phyloP scores from a whole-genome alignment of 2,329 filamentous ascomycete species.

The Chaetomiaceae sp. region DNA sequence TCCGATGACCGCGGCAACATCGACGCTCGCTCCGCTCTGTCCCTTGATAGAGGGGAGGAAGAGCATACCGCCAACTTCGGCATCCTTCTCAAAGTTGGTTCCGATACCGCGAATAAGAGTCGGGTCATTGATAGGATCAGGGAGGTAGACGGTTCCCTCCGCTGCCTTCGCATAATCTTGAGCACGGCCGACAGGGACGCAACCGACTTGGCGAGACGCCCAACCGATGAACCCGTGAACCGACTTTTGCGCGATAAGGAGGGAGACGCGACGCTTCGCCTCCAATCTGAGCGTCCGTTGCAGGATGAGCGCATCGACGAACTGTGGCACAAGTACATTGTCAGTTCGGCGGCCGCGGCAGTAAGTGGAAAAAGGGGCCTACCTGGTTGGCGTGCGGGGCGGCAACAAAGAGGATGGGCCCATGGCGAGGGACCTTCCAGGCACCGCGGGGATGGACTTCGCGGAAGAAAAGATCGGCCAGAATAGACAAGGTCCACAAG shows the following conservation, averaged over 20 bases:
- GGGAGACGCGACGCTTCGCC: slow-evolving; percentile 81
- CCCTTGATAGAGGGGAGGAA: slow-evolving; percentile 83
- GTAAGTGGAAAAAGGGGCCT: slow-evolving; percentile 27
- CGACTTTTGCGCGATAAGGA: slow-evolving; percentile 92
- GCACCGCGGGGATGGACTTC: slow-evolving; percentile 93
- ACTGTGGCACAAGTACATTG: slow-evolving; percentile 48
- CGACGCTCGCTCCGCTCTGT: slow-evolving; percentile 68
- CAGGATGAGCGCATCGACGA: slow-evolving; percentile 90
- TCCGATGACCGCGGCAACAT: slow-evolving; percentile 76
- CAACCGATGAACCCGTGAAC: slow-evolving; percentile 91
- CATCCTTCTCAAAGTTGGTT: slow-evolving; percentile 75
- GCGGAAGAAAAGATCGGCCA: slow-evolving; percentile 95
- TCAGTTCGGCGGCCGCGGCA: slow-evolving; percentile 9
- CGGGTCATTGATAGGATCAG: slow-evolving; percentile 80
- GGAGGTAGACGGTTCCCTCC: slow-evolving; percentile 77
- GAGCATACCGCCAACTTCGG: slow-evolving; percentile 74
- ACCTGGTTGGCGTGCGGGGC: slow-evolving; percentile 96
- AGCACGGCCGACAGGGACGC: slow-evolving; percentile 87
- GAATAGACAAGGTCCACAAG: slow-evolving; percentile 70
- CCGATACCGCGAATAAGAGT: slow-evolving; percentile 72
- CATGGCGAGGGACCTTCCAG: slow-evolving; percentile 87
- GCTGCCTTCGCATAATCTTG: slow-evolving; percentile 82
- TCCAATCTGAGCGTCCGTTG: slow-evolving; percentile 87
- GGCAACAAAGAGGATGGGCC: slow-evolving; percentile 90
- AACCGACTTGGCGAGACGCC: slow-evolving; percentile 77